Percentiles rank a stretch among this genome's conserved stretches.
Conservation (phyloP, 345 rosid species). For the Isatis tinctoria region DNA sequence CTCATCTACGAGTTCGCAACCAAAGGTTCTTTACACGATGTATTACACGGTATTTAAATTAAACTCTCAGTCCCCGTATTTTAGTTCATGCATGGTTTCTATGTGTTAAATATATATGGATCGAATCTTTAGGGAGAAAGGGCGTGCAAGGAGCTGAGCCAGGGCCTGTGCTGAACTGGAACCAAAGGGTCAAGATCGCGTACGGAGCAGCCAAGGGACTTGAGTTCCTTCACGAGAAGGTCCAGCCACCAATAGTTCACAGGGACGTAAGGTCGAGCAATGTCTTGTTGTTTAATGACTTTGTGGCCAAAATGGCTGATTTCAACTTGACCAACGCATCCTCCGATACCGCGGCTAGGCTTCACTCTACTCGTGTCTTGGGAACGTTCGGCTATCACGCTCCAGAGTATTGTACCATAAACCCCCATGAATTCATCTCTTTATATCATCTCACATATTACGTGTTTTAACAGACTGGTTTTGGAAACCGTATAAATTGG, state of each 20-base stretch:
- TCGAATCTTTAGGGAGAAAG: conserved; percentile 63
- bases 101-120: not conserved
- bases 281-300: conserved; percentile 78
- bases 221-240: conserved; percentile 89
- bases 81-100: not conserved
- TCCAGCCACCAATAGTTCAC: conserved; percentile 87
- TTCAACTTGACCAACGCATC: conserved; percentile 85
- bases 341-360: conserved; percentile 84
- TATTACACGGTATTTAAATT: conserved; percentile 62
- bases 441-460: not conserved
- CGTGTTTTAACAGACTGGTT: not conserved
- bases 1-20: conserved; percentile 74
- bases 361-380: conserved; percentile 93
- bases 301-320: conserved; percentile 80
- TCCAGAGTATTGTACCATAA: conserved; percentile 58
- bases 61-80: not conserved
- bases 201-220: conserved; percentile 92
- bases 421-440: not conserved
- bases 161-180: conserved; percentile 88
- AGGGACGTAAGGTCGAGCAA: conserved; percentile 97
- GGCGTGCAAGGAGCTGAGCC: conserved; percentile 96
- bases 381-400: conserved; percentile 99
- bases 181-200: conserved; percentile 85
- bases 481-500: not conserved
- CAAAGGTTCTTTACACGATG: conserved; percentile 89